Evolutionary conservation across 1,284 basidiomycete genomes (phyloP), one percentile per base, ranked within the genome.

Genomic region (Cryptococcus sp.): DNA sequence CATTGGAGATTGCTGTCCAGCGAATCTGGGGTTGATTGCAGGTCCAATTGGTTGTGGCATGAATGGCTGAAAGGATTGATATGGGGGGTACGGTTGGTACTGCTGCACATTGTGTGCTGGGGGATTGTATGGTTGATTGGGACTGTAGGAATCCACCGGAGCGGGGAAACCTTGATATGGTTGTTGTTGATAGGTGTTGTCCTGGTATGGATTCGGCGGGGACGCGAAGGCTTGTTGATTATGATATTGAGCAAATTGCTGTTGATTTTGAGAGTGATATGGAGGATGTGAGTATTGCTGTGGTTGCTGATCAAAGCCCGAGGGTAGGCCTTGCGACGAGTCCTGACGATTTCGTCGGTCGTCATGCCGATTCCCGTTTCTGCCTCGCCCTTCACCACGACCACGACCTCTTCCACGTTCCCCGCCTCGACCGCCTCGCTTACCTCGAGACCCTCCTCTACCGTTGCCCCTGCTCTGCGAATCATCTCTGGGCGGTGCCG

Each of bases 21-120:
- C 69, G 44, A 75, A 73, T 16, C 65, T 50, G 21, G 73, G 73
- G 55, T 75, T 75, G 63, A 73, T 72, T 1, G 68, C 73, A 3
- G 66, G 65, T 23, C 55, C 63, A 40, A 54, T 49, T 23, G 54
- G 34, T 37, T 34, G 46, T n/a, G 48, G 48, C 55, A 52, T 50
- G 39, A 52, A 53, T 7, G n/a, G 37, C 40, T 48, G 43, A 7
- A 36, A 23, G 25, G 34, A 25, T 10, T 49, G 45, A 28, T 44
- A 41, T n/a, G 24, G 43, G 19, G 44, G 44, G 14, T 32, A 39
- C 16, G 18, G 40, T 31, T 42, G 25, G 28, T 5, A 28, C 28
- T 45, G 44, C 43, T 53, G 56, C n/a, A 41, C 41, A 22, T 54
- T 47, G 18, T 36, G 28, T 16, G 37, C 28, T 21, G 45, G 49